Conservation (phyloP, 306 rosid genomes). For the Castanospermum australe region DNA sequence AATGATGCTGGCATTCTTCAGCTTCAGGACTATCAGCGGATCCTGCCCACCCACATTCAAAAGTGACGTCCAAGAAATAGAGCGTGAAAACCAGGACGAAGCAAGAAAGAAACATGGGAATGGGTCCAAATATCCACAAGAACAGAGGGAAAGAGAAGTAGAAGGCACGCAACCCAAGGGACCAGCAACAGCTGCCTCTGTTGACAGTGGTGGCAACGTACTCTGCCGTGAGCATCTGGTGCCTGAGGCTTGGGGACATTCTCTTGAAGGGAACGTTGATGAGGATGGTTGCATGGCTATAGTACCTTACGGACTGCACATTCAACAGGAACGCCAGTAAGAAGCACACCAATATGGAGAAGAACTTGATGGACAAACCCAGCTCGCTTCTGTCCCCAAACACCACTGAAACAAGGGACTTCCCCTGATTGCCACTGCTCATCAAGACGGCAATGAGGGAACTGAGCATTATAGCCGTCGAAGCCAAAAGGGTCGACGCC, state of each 20-base stretch:
- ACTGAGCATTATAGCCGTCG: slow-evolving; percentile 83
- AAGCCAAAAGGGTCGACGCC: slow-evolving; percentile 92
- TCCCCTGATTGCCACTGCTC: slow-evolving; percentile 32
- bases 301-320: slow-evolving; percentile 85
- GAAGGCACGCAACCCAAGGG: slow-evolving; percentile 80
- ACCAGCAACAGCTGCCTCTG: slow-evolving; percentile 84
- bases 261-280: slow-evolving; percentile 82
- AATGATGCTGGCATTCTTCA: neutral
- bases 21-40: slow-evolving; percentile 10
- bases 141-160: slow-evolving; percentile 86
- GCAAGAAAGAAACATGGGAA: slow-evolving; percentile 66
- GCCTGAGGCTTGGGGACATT: slow-evolving; percentile 29
- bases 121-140: slow-evolving; percentile 88
- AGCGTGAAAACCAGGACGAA: slow-evolving; percentile 54
- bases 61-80: slow-evolving; percentile 65
- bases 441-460: slow-evolving; percentile 76
- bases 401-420: slow-evolving; percentile 2
- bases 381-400: slow-evolving; percentile 51
- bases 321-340: slow-evolving; percentile 64
- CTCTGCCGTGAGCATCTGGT: slow-evolving; percentile 49
- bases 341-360: slow-evolving; percentile 74
- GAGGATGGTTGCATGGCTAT: slow-evolving; percentile 82
- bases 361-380: slow-evolving; percentile 59
- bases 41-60: slow-evolving; percentile 51
- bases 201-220: slow-evolving; percentile 73